Evolutionary conservation across 306 rosid species (phyloP).

Genomic region (Ceratonia siliqua): DNA sequence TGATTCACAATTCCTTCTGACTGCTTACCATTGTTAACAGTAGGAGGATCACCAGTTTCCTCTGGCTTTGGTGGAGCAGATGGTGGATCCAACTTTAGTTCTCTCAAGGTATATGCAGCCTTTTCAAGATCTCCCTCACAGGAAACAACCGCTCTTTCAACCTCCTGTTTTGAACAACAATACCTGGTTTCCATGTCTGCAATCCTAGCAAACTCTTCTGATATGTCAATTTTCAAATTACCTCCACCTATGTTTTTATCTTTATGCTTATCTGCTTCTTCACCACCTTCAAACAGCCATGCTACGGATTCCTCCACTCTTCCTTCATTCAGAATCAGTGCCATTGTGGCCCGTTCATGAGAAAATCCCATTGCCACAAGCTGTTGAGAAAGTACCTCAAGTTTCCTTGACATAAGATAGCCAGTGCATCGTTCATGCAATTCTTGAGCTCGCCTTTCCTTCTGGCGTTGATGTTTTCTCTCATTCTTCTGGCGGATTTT

Average conservation of each 20-base stretch:
- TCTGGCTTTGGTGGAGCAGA: constrained; percentile 70
- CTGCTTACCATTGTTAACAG: constrained; percentile 60
- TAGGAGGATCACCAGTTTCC: constrained; percentile 79
- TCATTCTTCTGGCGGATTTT: constrained; percentile 95
- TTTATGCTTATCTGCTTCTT: constrained; percentile 56
- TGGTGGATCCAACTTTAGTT: constrained; percentile 58
- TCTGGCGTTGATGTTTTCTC: constrained; percentile 95
- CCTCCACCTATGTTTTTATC: constrained; percentile 54
- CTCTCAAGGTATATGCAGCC: constrained; percentile 76
- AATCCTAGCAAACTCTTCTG: constrained; percentile 79
- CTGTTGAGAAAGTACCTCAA: constrained; percentile 89
- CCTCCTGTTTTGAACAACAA: constrained; percentile 86
- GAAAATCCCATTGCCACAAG: constrained; percentile 90
- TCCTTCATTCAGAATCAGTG: constrained; percentile 86
- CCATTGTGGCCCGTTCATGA: constrained; percentile 84
- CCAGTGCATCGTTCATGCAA: constrained; percentile 85
- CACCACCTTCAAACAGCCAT: constrained; percentile 80
- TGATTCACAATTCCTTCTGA: constrained; percentile 52
- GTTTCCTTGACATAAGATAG: constrained; percentile 92
- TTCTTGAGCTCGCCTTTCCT: constrained; percentile 96
- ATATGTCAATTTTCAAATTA: constrained; percentile 90
- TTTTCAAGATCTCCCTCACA: constrained; percentile 92
- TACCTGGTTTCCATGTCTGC: constrained; percentile 69
- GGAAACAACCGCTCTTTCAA: constrained; percentile 84
- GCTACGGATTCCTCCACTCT: constrained; percentile 86